Evolutionary conservation across 208 protist species (phyloP).

Genomic region (Trichomonas gallinae): DNA sequence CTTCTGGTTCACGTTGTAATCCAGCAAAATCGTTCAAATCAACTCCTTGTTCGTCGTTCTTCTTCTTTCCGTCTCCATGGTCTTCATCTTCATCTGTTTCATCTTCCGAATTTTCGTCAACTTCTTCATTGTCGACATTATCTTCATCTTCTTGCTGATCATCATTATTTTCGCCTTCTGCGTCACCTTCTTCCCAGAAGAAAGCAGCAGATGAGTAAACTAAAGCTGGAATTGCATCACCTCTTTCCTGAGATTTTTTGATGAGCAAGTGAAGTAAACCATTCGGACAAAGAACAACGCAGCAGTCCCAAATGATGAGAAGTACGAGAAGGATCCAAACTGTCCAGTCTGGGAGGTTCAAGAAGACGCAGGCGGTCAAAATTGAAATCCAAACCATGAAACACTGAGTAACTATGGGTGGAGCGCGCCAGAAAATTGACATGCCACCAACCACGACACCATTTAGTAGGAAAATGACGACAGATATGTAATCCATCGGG

Average conservation of each 20-base stretch:
- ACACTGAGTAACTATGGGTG: neutral
- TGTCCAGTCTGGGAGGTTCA: neutral
- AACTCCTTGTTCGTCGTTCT: neutral
- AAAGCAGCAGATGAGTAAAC: neutral
- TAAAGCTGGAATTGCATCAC: neutral
- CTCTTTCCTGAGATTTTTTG: constrained; percentile 2
- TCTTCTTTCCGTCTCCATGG: too few species aligned
- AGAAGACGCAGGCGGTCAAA: neutral
- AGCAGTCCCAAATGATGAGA: neutral
- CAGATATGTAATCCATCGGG: neutral
- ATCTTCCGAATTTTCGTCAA: neutral
- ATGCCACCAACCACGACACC: neutral
- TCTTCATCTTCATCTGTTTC: neutral
- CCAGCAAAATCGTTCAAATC: neutral
- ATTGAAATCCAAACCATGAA: neutral
- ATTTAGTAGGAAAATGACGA: neutral
- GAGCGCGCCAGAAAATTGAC: constrained; percentile 3
- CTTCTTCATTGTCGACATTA: neutral
- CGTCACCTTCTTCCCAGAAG: neutral
- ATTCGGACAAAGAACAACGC: neutral
- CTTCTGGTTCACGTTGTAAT: neutral
- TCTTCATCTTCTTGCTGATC: neutral
- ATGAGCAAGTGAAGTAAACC: neutral
- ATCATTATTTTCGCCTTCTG: neutral
- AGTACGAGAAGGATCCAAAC: neutral